A percentile compares a stretch with the other conserved stretches of the same genome.
Evolutionary conservation across 2,329 filamentous ascomycete species (phyloP).

Genomic region (Aurifilum marmelostoma): DNA sequence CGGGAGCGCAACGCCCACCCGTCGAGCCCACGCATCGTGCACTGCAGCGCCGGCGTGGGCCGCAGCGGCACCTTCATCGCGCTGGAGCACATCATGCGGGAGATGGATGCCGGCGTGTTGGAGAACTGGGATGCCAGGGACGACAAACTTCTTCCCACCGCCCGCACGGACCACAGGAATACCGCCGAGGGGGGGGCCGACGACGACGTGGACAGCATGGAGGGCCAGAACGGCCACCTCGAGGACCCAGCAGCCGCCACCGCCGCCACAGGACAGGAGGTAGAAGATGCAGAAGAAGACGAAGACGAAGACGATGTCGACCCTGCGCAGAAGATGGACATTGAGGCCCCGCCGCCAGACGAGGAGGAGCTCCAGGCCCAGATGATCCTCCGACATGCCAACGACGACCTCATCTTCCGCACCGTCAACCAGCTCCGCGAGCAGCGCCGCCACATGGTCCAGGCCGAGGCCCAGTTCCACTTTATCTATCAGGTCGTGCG

Average conservation of each 20-base stretch:
- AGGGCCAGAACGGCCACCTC: constrained; percentile 28
- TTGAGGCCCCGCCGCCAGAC: constrained; percentile 3
- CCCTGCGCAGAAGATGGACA: constrained; percentile 27
- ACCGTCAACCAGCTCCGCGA: constrained; percentile 81
- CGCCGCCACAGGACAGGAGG: no score
- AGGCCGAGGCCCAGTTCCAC: constrained; percentile 79
- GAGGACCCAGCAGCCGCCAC: neutral
- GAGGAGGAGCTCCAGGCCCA: constrained; percentile 29
- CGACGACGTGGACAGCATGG: constrained; percentile 30
- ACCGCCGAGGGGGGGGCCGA: neutral
- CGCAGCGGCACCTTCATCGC: constrained; percentile 95
- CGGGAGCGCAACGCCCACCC: constrained; percentile 57
- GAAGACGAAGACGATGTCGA: constrained; percentile 37
- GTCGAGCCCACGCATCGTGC: constrained; percentile 76
- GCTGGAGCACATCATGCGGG: constrained; percentile 85
- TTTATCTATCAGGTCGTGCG: constrained; percentile 89
- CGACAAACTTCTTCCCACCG: neutral
- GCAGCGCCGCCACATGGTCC: constrained; percentile 95
- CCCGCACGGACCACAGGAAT: neutral
- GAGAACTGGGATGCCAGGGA: constrained; percentile 45
- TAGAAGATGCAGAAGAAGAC: neutral
- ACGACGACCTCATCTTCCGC: constrained; percentile 71
- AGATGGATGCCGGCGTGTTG: constrained; percentile 76
- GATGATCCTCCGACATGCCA: constrained; percentile 34
- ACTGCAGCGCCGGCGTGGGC: constrained; percentile 91